Conservation (phyloP, 2,329 filamentous ascomycete genomes). For the Neofusicoccum cordaticola region DNA sequence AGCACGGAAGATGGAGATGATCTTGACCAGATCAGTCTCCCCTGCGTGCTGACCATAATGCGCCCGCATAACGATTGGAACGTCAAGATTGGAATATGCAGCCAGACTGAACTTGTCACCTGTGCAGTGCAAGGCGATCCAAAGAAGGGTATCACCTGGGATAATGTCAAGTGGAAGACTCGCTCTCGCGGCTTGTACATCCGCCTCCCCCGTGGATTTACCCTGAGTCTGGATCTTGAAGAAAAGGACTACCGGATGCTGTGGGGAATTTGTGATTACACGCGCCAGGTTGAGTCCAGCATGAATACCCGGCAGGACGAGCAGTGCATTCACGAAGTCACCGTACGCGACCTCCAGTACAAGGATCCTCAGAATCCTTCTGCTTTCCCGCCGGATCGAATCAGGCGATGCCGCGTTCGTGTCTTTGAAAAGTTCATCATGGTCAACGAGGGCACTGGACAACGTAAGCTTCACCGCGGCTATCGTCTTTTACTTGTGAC, state of each 20-base stretch:
- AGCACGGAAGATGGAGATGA: constrained; percentile 67
- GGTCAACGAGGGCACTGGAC: constrained; percentile 69
- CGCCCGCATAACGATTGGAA: constrained; percentile 67
- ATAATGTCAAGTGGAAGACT: constrained; percentile 76
- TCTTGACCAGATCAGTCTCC: constrained; percentile 65
- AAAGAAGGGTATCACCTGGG: constrained; percentile 70
- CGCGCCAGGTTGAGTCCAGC: constrained; percentile 69
- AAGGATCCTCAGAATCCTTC: constrained; percentile 70
- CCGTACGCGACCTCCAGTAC: constrained; percentile 74
- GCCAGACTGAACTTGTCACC: constrained; percentile 75
- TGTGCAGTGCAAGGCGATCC: constrained; percentile 69
- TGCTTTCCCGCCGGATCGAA: constrained; percentile 72
- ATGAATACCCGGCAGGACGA: constrained; percentile 70
- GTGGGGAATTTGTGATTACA: constrained; percentile 84
- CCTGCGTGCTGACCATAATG: constrained; percentile 73
- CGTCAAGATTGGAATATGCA: constrained; percentile 71
- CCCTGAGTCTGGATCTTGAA: constrained; percentile 66
- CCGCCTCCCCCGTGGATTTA: constrained; percentile 71
- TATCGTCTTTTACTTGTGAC: constrained; percentile 78
- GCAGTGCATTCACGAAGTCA: constrained; percentile 64
- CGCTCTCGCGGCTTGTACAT: constrained; percentile 65
- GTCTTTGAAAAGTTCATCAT: constrained; percentile 71
- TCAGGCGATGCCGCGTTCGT: constrained; percentile 68
- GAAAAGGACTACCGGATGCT: constrained; percentile 76
- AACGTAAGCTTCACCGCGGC: constrained; percentile 71